Base-by-base conservation (phyloP, 768 basidiomycete genomes). In the Cystofilobasidium bisporidii region DNA sequence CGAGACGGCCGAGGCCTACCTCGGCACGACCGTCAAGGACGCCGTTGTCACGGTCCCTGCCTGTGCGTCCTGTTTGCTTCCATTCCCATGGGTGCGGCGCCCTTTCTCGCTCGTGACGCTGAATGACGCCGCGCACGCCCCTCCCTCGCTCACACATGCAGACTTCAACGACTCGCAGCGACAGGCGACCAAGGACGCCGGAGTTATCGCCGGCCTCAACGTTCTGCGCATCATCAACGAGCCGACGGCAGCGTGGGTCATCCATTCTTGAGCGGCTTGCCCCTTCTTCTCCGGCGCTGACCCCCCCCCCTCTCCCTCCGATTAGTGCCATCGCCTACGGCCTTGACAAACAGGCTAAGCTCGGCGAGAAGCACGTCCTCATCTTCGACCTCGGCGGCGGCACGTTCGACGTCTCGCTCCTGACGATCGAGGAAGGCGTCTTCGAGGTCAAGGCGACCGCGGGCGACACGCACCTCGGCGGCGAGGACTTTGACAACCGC, bases 221-320 rank as follows among this genome's bases (percentile, higher is more conserved):
- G 92, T 99, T 74, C 90, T 99, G 80, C 94, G 96, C 81, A 99
- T 99, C 83, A 99, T 99, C 83, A 99, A 99, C 81, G 96, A 99
- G 82, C 96, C 96, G 71, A 99, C 96, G 64, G 96, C 96, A 61
- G 96, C 96, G 43, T 43, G 20, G 10, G 43, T 43, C n/a, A 43
- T 17, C 43, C 43, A 8, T 17, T 43, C 14, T 43, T 22, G 14
- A 43, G 17, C 14, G 43, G 43, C 14, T 17, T 41, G 40, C 40
- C 10, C 43, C 17, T 43, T 17, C 43, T 15, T 22, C 43, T 43
- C 20, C 18, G 43, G 43, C 20, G 43, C 43, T 43, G 5, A 12
- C 6, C 12, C 36, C 5, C 36, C 5, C 12, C 36, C 36, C 36
- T 12, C 36, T 36, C 36, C 40, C 40, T 9, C 10, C 40, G 17